Base-by-base conservation (phyloP, 164 flowering plant species). In the Magnolia sinica region DNA sequence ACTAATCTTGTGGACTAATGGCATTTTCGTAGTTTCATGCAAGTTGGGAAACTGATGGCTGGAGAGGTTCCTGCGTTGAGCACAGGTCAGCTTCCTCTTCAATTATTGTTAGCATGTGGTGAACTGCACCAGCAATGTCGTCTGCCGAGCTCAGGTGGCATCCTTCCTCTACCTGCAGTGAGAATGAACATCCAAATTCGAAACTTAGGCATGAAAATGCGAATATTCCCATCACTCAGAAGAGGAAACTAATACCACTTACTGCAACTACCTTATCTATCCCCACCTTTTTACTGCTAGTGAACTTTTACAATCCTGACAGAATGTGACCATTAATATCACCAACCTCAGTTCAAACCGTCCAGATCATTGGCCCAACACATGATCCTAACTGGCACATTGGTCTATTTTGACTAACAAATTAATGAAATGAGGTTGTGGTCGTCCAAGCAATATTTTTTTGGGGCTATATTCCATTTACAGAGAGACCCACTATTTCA, bases 101-200 rank as follows among this genome's bases (percentile, higher is more conserved):
- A 49, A 70, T 70, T 49, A 70, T 50, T 70, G 73, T 87, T 16
- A 94, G 88, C 92, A 90, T 88, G 85, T 94, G 93, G 83, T 92
- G 92, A 18, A 89, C 91, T 81, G 94, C 95, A 69, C 80, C 87
- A 73, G 93, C 91, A 76, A 94, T 92, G 84, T 90, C 97, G 78
- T 94, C 97, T 77, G 88, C 94, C 66, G 96, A 86, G 24, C 70
- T 88, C n/a, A 92, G 90, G 74, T 85, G 85, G 88, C 97, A 88
- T 51, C 87, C 95, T 85, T 91, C 97, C 84, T 94, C 97, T 50
- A 92, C 88, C 98, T 94, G 84, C 88, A 86, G 76, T 72, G 8
- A 37, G n/a, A 29, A 31, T 37, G 31, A 37, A 19, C 3, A 19
- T 24, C 8, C 14, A n/a, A 19, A 68, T 68, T 29, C 20, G 29